Base-by-base conservation (phyloP, 768 basidiomycete genomes). In the Pluteus cervinus region DNA sequence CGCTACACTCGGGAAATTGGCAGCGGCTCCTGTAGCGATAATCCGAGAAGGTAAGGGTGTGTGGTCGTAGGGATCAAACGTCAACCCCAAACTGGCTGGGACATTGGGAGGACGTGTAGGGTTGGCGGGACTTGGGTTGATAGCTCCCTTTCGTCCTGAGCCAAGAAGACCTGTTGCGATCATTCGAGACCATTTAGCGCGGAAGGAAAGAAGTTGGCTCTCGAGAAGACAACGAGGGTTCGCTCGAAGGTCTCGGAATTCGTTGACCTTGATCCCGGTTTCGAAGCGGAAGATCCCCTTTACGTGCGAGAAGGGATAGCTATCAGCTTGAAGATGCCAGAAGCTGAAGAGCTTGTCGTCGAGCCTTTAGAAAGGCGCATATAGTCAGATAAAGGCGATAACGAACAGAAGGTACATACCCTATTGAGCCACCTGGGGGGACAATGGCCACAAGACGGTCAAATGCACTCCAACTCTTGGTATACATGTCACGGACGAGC, bases 321-420 rank as follows among this genome's bases (percentile, higher is more conserved):
- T 73, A 47, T 90, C 88, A 16, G 75, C 76, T 57, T 90, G 87
- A 11, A 90, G 68, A 43, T 86, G 70, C 84, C 86, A 91, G 67
- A 89, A 91, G 41, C 82, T 82, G 60, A 91, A 91, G 2, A 91
- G 73, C 53, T 92, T 92, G 65, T 91, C 87, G 50, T 91, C 89
- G 36, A 91, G 76, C n/a, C 86, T 88, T 44, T 10, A 22, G n/a
- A 17, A 20, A 37, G 32, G 34, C 8, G 11, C 2, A 32, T 24
- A 40, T 40, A 24, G 30, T 34, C 14, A 30, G n/a, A 23, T 24
- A 38, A 26, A 26, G 22, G 4, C 29, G 39, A 47, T 15, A 22
- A 34, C 17, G 44, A 12, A 31, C n/a, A n/a, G n/a, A n/a, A n/a
- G n/a, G n/a, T n/a, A 64, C 79, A 26, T 52, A 87, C 83, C 88